Percentiles rank a stretch among this genome's conserved stretches.
phyloP scores from a whole-genome alignment of 768 basidiomycete species.

The Auriscalpium orientale region DNA sequence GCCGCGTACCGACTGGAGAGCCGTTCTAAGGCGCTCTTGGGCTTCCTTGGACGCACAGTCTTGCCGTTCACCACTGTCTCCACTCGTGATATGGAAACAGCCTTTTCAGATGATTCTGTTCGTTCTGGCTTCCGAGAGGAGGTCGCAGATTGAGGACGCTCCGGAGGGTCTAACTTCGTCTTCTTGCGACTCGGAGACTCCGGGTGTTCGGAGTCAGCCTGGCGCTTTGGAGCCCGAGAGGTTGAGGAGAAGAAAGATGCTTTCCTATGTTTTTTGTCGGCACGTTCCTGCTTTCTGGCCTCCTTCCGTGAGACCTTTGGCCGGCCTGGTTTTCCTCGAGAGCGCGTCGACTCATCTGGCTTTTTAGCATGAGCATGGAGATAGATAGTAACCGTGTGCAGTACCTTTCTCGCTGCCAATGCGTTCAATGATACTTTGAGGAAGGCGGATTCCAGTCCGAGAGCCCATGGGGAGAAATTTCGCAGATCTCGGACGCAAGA shows the following conservation, averaged over 20 bases:
- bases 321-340: neutral
- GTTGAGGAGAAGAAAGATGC: conserved; percentile 46
- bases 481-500: neutral
- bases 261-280: conserved; percentile 52
- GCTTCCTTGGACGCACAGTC: conserved; percentile 5
- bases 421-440: conserved; percentile 8
- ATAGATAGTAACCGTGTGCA: neutral
- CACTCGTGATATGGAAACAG: too few relatives aligned
- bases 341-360: neutral
- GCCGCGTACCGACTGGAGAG: conserved; percentile 16
- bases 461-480: neutral
- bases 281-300: conserved; percentile 53
- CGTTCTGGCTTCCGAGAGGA: too few relatives aligned
- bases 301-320: conserved; percentile 45
- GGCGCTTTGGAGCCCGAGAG: conserved; percentile 27
- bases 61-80: too few relatives aligned
- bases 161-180: conserved; percentile 22
- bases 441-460: conserved; percentile 5
- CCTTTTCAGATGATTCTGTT: too few relatives aligned
- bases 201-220: conserved; percentile 34
- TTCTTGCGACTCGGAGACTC: conserved; percentile 48
- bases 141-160: neutral
- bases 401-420: conserved; percentile 6
- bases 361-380: neutral
- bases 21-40: conserved; percentile 29